A percentile compares a stretch with the other conserved stretches of the same genome.
Conservation (phyloP, 108 stramenopile species). For the Schizochytrium sp. region DNA sequence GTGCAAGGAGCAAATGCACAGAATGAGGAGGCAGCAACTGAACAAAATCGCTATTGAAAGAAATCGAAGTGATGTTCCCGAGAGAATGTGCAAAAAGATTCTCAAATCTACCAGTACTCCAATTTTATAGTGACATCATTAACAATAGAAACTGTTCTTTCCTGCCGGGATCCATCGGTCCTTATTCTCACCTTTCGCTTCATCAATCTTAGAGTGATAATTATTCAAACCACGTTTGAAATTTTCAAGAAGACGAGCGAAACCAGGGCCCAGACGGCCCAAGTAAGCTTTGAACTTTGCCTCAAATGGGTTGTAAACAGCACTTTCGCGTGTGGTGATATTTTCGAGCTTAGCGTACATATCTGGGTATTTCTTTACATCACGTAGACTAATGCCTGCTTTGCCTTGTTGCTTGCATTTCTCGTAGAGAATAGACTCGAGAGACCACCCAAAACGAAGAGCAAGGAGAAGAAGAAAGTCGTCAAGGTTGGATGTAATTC, state of each 20-base stretch:
- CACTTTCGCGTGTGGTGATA: neutral
- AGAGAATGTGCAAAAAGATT: no score
- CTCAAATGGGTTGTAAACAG: neutral
- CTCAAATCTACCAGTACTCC: no score
- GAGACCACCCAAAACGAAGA: slow-evolving; percentile 1
- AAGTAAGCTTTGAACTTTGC: neutral
- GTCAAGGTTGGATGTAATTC: neutral
- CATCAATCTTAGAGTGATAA: neutral
- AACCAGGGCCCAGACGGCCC: slow-evolving; percentile 3
- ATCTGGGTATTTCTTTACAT: neutral
- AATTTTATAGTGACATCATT: neutral
- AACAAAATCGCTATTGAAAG: no score
- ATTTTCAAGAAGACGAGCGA: neutral
- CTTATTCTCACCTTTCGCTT: neutral
- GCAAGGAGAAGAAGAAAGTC: neutral
- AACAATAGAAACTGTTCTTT: neutral
- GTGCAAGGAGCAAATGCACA: no score
- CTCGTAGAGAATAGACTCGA: slow-evolving; percentile 15
- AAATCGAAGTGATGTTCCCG: no score
- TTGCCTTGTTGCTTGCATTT: slow-evolving; percentile 15
- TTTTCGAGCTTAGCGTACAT: neutral
- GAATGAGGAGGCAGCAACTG: no score
- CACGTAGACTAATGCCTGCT: neutral
- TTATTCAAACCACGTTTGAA: neutral
- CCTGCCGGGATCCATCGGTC: slow-evolving; percentile 3